Evolutionary conservation across 2,329 filamentous ascomycete species (phyloP), one percentile per base, ranked within the genome.

Genomic region (Pseudogymnoascus sp.): DNA sequence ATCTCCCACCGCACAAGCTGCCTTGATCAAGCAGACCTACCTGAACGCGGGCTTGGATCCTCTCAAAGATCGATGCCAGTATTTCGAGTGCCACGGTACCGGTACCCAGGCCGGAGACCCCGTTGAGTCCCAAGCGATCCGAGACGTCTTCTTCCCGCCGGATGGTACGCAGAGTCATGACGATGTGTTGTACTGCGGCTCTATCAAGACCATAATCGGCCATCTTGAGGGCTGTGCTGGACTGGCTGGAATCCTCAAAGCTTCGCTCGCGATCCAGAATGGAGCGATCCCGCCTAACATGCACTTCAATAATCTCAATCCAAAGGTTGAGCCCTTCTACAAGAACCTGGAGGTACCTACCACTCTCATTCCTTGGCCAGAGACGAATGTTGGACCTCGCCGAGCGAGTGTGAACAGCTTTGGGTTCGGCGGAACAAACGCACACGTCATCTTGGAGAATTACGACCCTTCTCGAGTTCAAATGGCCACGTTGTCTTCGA

Each of bases 371-470:
- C 26, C 38, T 1, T 62, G 61, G 61, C 61, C 61, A 17, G 6
- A 50, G 8, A 19, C 9, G 4, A 11, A 21, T 21, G 11, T 4
- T 2, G 23, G 23, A 5, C 59, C 60, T 4, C 60, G 63, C 2
- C 44, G 69, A 8, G 69, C 64, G 1, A 68, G 67, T 64, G 67
- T 70, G 5, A 70, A 70, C 47, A 66, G 63, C 13, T 72, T 82
- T 60, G 79, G 79, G 0, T 31, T 26, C 23, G 44, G 78, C 4
- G 78, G 78, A n/a, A 77, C 78, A 13, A 80, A 80, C 65, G 77
- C 76, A 2, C 78, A 80, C 66, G 35, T 7, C 5, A 38, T 38
- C 5, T 15, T 38, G 3, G 35, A 23, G 4, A 53, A 15, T 17
- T 53, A 5, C 6, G 47, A 31, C 2, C 35, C 35, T 38, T n/a